Conservation (phyloP, 2,329 filamentous ascomycete species). For the Penicillium sp. region DNA sequence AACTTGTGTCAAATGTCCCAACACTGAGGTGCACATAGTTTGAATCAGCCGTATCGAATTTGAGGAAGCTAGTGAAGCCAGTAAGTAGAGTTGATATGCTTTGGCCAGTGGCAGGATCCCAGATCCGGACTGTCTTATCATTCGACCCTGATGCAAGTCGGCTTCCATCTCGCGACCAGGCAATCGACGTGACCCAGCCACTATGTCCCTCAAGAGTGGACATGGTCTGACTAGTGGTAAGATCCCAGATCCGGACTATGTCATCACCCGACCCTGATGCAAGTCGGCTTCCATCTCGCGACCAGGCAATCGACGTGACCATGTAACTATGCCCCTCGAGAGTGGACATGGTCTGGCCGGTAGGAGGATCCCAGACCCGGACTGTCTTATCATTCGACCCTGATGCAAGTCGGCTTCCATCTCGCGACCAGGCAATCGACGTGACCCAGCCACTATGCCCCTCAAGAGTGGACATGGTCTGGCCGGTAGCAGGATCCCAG, state of each 20-base stretch:
- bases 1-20: background rate
- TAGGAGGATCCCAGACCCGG: background rate
- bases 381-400: no score
- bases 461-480: no score
- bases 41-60: background rate
- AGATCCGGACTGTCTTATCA: background rate
- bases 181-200: background rate
- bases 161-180: constrained; percentile 10
- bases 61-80: background rate
- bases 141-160: constrained; percentile 3
- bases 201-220: background rate
- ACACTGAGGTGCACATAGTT: constrained; percentile 1
- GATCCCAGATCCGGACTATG: background rate
- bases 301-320: constrained; percentile 7
- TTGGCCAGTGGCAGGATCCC: background rate
- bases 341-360: constrained; percentile 12
- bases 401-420: no score
- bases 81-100: constrained; percentile 15
- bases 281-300: constrained; percentile 5
- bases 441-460: no score
- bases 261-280: constrained; percentile 4
- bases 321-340: constrained; percentile 17
- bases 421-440: no score
- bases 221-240: constrained; percentile 2
- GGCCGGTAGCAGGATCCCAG: background rate